Evolutionary conservation across 805 yeast species (phyloP).

Genomic region (Pachysolen tannophilus): DNA sequence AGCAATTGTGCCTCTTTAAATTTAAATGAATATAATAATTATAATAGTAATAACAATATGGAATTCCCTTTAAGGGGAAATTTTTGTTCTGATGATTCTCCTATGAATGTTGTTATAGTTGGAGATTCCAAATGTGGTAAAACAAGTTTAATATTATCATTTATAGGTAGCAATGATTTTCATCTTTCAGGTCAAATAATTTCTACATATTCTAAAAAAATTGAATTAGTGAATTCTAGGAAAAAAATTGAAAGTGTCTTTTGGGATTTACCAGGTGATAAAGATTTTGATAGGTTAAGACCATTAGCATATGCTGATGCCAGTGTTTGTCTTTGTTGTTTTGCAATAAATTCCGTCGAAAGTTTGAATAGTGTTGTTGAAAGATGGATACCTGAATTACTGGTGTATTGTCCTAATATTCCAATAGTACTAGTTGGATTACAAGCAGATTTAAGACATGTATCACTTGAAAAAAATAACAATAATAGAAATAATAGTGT

Average conservation of each 20-base stretch:
- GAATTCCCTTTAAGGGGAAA: no score
- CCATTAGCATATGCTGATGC: slow-evolving; percentile 35
- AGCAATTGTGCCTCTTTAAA: no score
- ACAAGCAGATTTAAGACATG: slow-evolving; percentile 28
- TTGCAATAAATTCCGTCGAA: slow-evolving; percentile 25
- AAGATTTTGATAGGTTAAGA: slow-evolving; percentile 30
- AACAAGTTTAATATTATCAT: slow-evolving; percentile 52
- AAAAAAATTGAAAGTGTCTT: slow-evolving; percentile 22
- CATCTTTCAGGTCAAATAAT: neutral
- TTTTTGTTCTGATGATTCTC: no score
- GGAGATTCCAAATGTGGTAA: slow-evolving; percentile 91
- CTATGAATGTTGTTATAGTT: slow-evolving; percentile 62
- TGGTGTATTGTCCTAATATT: slow-evolving; percentile 29
- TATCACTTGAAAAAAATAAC: no score
- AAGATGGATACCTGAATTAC: slow-evolving; percentile 35
- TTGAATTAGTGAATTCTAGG: slow-evolving; percentile 10
- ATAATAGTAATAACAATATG: no score
- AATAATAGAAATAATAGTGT: no score
- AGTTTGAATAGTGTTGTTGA: slow-evolving; percentile 27
- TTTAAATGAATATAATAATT: no score
- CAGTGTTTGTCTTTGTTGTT: slow-evolving; percentile 29
- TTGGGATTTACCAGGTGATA: slow-evolving; percentile 36
- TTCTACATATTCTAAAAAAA: slow-evolving; percentile 13
- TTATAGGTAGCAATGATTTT: neutral
- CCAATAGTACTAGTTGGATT: slow-evolving; percentile 29